Conservation (phyloP, 2,329 filamentous ascomycete species). For the Zasmidium citrigriseum region DNA sequence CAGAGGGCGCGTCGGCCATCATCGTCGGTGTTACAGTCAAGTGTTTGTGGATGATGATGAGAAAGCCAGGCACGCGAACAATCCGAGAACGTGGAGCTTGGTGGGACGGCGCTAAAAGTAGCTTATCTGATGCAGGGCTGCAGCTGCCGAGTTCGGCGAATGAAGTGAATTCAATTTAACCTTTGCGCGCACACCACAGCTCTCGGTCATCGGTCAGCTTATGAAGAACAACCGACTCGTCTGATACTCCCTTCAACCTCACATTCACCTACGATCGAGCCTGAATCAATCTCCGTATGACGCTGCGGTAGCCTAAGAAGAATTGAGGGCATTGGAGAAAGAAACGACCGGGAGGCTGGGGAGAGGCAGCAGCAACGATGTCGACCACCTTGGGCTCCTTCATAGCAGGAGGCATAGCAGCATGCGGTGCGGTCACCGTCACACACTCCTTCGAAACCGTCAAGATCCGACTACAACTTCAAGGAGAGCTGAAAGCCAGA, state of each 20-base stretch:
- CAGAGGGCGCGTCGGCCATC: conserved; percentile 23
- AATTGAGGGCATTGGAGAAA: neutral
- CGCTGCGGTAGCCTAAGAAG: conserved; percentile 10
- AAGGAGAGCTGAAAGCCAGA: conserved; percentile 90
- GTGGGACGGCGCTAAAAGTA: too few species aligned
- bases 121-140: neutral
- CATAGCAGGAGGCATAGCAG: conserved; percentile 92
- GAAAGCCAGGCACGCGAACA: neutral
- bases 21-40: conserved; percentile 13
- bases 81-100: too few species aligned
- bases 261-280: neutral
- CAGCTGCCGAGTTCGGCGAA: neutral
- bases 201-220: neutral
- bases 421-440: conserved; percentile 94
- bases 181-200: neutral
- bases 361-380: conserved; percentile 34
- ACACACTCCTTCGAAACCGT: conserved; percentile 98
- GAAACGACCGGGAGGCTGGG: neutral
- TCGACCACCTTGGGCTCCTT: conserved; percentile 67
- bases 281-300: conserved; percentile 6
- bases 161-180: too few species aligned
- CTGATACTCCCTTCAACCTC: too few species aligned
- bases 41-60: neutral
- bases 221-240: neutral
- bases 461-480: conserved; percentile 96